Base-by-base conservation (phyloP, 2,329 filamentous ascomycete genomes). In the Aspergillus arachidicola region DNA sequence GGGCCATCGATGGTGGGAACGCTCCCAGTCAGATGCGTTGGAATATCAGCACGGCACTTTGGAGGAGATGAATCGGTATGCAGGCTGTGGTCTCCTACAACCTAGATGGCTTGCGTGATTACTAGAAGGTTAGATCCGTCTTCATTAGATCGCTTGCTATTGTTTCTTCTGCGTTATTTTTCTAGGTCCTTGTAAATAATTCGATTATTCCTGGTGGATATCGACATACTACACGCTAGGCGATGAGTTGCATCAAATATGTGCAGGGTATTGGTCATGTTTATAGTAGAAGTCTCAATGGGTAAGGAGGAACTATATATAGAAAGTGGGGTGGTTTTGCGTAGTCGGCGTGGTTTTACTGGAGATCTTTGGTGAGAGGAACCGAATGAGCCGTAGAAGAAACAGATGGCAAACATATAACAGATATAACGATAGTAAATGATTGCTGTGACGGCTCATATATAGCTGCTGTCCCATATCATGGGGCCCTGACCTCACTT, bases 41-140 rank as follows among this genome's bases (percentile, higher is more conserved):
- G 78, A 80, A 64, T 74, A 78, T 61, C 75, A 80, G 61, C 79
- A 79, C 60, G 77, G 76, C 10, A 68, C 70, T 46, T 75, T 76
- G 51, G 72, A 80, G 61, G 71, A 75, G 60, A 75, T 73, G 69
- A 72, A 67, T 38, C 67, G 70, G 41, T 70, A 69, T 61, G 62
- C 68, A 26, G 66, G 64, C 9, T 69, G 66, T 51, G 71, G 67
- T 16, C 55, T 71, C 34, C 21, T 62, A 16, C 16, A 46, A 14
- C 28, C 32, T 54, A 48, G 30, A 32, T 26, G 38, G 51, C 51
- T 38, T 55, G n/a, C 51, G 14, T 28, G 26, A 28, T 28, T 28
- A 28, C 6, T 26, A 48, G 12, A 26, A 23, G 6, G 6, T 14
- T 14, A 28, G 12, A 48, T 28, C 11, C 45, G 10, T 23, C 4